phyloP scores from a whole-genome alignment of 164 flowering plant species.

The Tetrastigma voinierianum region DNA sequence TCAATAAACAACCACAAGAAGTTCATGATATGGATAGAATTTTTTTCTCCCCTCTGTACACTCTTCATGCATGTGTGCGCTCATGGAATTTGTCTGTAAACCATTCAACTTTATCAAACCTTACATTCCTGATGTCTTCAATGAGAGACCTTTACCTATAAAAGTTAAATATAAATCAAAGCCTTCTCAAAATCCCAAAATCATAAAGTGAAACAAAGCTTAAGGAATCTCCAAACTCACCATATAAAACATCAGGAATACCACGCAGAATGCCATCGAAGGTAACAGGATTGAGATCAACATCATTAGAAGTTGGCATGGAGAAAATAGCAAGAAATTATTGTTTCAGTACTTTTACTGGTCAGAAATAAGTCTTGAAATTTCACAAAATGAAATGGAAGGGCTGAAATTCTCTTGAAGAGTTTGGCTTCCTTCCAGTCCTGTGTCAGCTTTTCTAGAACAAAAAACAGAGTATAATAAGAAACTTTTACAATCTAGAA shows the following conservation, averaged over 20 bases:
- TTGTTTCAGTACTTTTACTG: constrained; percentile 50
- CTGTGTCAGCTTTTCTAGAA: constrained; percentile 63
- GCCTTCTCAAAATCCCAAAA: not conserved
- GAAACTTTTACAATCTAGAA: not conserved
- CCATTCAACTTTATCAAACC: constrained; percentile 87
- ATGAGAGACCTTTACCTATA: constrained; percentile 82
- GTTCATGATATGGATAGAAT: constrained; percentile 1
- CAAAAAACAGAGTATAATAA: constrained; percentile 18
- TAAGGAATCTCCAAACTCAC: constrained; percentile 45
- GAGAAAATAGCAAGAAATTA: not conserved
- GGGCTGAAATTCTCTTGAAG: constrained; percentile 69
- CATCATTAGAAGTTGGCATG: not conserved
- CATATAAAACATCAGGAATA: constrained; percentile 83
- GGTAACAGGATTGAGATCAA: constrained; percentile 14
- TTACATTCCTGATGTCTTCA: constrained; percentile 82
- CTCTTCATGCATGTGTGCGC: constrained; percentile 79
- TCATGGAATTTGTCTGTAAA: constrained; percentile 67
- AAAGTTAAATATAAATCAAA: no score
- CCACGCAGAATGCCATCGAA: constrained; percentile 63
- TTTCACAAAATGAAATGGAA: constrained; percentile 92
- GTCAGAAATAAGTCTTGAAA: constrained; percentile 82
- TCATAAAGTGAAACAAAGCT: not conserved
- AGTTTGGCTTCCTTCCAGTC: constrained; percentile 77
- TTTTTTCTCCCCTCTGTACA: no score
- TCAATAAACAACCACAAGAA: not conserved